phyloP scores from a whole-genome alignment of 805 yeast species.

The Kluyveromyces siamensis region DNA sequence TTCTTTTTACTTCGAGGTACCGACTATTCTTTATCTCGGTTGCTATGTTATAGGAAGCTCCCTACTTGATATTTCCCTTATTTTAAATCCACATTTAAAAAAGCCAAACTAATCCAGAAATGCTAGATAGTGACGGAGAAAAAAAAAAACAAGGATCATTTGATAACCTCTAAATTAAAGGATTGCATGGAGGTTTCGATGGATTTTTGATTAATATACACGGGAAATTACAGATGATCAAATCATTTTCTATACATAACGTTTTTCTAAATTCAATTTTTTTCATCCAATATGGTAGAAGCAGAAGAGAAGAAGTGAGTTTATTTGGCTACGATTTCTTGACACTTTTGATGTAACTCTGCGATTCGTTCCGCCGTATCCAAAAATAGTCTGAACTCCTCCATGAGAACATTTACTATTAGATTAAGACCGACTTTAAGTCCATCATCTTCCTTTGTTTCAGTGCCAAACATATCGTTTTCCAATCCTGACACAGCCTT shows the following conservation, averaged over 20 bases:
- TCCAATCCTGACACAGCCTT: slow-evolving; percentile 54
- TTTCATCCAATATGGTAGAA: not conserved
- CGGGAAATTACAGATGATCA: not conserved
- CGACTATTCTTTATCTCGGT: not conserved
- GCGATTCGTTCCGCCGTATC: slow-evolving; percentile 69
- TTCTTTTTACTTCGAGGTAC: not conserved
- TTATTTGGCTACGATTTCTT: slow-evolving; percentile 13
- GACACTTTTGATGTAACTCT: slow-evolving; percentile 51
- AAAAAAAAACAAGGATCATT: too few species aligned
- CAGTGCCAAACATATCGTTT: slow-evolving; percentile 30
- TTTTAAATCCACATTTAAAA: not conserved
- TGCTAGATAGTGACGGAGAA: not conserved
- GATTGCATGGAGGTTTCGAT: not conserved
- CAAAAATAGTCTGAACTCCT: slow-evolving; percentile 63
- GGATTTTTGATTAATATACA: not conserved
- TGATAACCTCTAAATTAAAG: not conserved
- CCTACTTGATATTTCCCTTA: not conserved
- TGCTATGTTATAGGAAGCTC: not conserved
- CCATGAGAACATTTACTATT: slow-evolving; percentile 52
- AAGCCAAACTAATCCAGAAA: not conserved
- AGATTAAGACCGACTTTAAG: slow-evolving; percentile 34
- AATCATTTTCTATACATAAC: too few species aligned
- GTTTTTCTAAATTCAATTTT: too few species aligned
- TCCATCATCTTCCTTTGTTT: slow-evolving; percentile 10
- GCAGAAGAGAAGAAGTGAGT: not conserved